Evolutionary conservation across 495 filamentous ascomycete species (phyloP).

Genomic region (Neurospora sp.): DNA sequence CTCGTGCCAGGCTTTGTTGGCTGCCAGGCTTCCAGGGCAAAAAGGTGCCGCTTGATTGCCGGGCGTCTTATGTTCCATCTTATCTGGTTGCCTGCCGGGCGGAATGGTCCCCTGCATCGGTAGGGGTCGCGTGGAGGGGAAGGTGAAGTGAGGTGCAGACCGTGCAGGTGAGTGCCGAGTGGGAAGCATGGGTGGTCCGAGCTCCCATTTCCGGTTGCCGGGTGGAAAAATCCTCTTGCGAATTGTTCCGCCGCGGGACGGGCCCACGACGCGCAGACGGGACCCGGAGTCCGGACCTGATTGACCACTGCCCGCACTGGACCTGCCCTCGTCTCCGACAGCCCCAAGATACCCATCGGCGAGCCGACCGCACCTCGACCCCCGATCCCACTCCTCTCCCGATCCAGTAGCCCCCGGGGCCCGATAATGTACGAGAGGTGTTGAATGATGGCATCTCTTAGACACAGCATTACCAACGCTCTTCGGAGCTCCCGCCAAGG

Average conservation of each 20-base stretch:
- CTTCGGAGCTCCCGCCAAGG: constrained; percentile 14
- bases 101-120: background rate
- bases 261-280: background rate
- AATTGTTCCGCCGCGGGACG: constrained; percentile 14
- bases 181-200: background rate
- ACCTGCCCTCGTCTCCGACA: background rate
- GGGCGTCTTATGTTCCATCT: constrained; percentile 1
- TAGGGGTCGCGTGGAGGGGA: background rate
- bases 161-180: background rate
- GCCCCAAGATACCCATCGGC: constrained; percentile 1
- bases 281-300: background rate
- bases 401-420: constrained; percentile 12
- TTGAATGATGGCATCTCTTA: constrained; percentile 24
- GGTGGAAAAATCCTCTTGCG: constrained; percentile 19
- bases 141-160: background rate
- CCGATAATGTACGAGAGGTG: constrained; percentile 14
- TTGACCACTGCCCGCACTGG: background rate
- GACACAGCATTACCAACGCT: constrained; percentile 14
- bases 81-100: constrained; percentile 4
- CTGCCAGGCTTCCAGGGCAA: background rate
- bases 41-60: constrained; percentile 3
- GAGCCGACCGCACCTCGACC: constrained; percentile 1
- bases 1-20: background rate
- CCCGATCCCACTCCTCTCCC: constrained; percentile 9
- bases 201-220: background rate